Conservation (phyloP, 768 basidiomycete species). For the Phanerochaete sordida region DNA sequence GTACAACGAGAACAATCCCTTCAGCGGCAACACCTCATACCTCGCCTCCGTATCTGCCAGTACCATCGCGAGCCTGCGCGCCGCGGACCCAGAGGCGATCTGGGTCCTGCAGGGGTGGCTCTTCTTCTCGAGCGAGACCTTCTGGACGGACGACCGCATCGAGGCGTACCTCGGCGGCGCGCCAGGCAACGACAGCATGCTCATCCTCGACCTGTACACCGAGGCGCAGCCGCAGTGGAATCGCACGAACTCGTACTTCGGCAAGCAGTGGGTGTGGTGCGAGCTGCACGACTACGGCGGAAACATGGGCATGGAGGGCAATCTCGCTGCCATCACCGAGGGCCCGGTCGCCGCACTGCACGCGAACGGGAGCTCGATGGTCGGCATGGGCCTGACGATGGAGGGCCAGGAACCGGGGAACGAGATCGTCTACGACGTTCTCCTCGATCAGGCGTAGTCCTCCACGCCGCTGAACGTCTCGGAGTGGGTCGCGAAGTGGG, state of each 20-base stretch:
- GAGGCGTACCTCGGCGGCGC: conserved; percentile 37
- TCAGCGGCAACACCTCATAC: conserved; percentile 30
- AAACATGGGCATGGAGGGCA: conserved; percentile 32
- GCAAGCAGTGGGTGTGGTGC: conserved; percentile 41
- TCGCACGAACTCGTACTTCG: conserved; percentile 34
- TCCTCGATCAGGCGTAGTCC: conserved; percentile 41
- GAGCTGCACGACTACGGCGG: conserved; percentile 38
- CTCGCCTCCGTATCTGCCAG: conserved; percentile 29
- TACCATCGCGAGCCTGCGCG: conserved; percentile 34
- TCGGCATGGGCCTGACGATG: conserved; percentile 36
- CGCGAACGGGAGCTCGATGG: conserved; percentile 30
- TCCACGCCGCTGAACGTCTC: conserved; percentile 28
- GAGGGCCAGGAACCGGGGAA: conserved; percentile 39
- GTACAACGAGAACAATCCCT: conserved; percentile 40
- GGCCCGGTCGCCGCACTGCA: conserved; percentile 31
- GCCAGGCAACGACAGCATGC: conserved; percentile 33
- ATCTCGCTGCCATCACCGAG: conserved; percentile 31
- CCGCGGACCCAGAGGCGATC: conserved; percentile 35
- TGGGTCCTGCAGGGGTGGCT: conserved; percentile 45
- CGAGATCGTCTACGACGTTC: conserved; percentile 38
- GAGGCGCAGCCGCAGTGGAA: conserved; percentile 41
- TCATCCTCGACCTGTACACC: conserved; percentile 38
- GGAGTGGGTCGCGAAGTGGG: conserved; percentile 31
- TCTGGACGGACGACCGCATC: conserved; percentile 39
- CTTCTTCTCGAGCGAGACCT: conserved; percentile 32